A percentile compares a stretch with the other conserved stretches of the same genome.
These are phyloP conservation scores for Thelonectria rubi DNA, from an alignment of 2,329 filamentous ascomycete genomes.

Conservation along the genomic window DNA sequence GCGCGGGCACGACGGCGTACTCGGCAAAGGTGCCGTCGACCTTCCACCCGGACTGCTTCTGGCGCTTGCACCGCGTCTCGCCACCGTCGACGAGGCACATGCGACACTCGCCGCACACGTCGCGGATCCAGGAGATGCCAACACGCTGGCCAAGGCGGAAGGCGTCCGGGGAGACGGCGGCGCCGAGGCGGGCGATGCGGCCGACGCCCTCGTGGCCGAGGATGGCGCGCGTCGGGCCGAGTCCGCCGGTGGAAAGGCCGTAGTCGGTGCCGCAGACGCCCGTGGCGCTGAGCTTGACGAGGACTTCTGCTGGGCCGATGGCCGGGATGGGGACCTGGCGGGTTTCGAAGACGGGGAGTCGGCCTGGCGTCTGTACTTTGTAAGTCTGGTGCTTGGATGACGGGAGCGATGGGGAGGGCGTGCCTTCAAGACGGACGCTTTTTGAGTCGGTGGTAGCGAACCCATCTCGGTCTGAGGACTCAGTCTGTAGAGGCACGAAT, in stretches of 20 bases:
- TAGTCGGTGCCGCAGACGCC: conserved; percentile 36
- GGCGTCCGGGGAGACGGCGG: conserved; percentile 6
- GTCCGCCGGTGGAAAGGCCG: conserved; percentile 28
- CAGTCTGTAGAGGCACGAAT: background rate
- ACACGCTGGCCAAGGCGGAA: conserved; percentile 20
- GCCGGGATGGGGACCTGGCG: background rate
- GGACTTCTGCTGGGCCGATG: conserved; percentile 12
- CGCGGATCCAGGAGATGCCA: conserved; percentile 33
- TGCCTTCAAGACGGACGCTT: background rate
- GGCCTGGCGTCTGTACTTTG: background rate
- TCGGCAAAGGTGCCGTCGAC: conserved; percentile 53
- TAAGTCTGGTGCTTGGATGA: background rate
- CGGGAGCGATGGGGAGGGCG: background rate
- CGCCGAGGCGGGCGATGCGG: conserved; percentile 18
- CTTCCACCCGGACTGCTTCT: conserved; percentile 46
- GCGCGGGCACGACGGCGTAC: conserved; percentile 47
- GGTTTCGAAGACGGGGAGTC: background rate
- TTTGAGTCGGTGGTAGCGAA: background rate
- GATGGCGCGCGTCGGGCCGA: conserved; percentile 27
- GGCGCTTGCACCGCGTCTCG: conserved; percentile 49
- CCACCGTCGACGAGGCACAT: conserved; percentile 46
- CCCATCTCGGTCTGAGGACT: background rate
- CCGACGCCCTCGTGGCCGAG: conserved; percentile 38
- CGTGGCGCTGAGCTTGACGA: conserved; percentile 26
- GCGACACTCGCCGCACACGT: conserved; percentile 48